Percentiles rank a stretch among this genome's conserved stretches.
Evolutionary conservation across 495 filamentous ascomycete species (phyloP).

Genomic region (Podospora didyma): DNA sequence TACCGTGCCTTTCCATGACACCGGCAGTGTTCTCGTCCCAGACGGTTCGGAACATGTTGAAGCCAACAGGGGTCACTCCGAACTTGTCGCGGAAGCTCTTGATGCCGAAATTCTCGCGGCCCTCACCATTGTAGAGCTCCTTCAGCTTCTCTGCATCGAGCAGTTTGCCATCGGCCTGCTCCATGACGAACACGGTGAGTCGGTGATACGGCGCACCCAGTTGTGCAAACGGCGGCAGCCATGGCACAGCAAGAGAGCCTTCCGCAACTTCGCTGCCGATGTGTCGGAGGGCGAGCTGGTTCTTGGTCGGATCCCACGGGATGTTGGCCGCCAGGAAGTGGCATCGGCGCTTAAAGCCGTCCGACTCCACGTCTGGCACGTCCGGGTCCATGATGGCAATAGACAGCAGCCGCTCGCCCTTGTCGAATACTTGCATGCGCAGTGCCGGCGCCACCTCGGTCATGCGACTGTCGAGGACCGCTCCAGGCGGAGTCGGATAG

Average conservation of each 20-base stretch:
- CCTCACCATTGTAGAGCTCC: slow-evolving; percentile 35
- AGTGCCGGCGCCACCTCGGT: slow-evolving; percentile 70
- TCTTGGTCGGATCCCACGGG: slow-evolving; percentile 45
- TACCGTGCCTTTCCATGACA: slow-evolving; percentile 77
- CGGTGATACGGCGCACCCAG: slow-evolving; percentile 92
- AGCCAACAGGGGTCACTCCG: slow-evolving; percentile 68
- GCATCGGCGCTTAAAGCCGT: slow-evolving; percentile 72
- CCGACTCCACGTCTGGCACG: slow-evolving; percentile 74
- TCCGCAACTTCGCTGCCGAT: slow-evolving; percentile 18
- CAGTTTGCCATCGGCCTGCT: slow-evolving; percentile 61
- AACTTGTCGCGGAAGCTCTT: slow-evolving; percentile 67
- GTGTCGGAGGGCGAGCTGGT: slow-evolving; percentile 43
- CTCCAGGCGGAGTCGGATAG: slow-evolving; percentile 64
- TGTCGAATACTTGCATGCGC: slow-evolving; percentile 78
- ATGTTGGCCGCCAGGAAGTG: slow-evolving; percentile 78
- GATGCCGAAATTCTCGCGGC: slow-evolving; percentile 65
- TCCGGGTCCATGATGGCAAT: slow-evolving; percentile 86
- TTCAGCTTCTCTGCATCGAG: slow-evolving; percentile 61
- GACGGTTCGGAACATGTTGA: slow-evolving; percentile 76
- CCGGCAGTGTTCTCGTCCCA: slow-evolving; percentile 84
- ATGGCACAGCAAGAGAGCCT: slow-evolving; percentile 66
- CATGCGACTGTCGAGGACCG: slow-evolving; percentile 64
- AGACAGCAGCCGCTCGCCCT: slow-evolving; percentile 74
- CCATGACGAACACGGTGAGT: slow-evolving; percentile 73
- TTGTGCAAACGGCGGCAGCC: slow-evolving; percentile 80